These are phyloP conservation scores for Pythium aristosporum DNA, from an alignment of 352 stramenopile species.

Conservation along the genomic window DNA sequence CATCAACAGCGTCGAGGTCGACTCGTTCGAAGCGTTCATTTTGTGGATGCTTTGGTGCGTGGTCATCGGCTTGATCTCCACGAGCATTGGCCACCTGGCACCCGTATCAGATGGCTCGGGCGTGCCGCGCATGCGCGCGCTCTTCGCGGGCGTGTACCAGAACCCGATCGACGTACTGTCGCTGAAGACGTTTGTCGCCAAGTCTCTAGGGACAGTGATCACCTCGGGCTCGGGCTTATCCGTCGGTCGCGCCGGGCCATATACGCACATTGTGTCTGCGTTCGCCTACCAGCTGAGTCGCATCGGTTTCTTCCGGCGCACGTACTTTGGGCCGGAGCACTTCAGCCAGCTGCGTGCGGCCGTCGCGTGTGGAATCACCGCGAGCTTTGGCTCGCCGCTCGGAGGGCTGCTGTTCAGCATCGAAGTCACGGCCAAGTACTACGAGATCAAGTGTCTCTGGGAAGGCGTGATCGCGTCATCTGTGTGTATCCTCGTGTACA, in stretches of 20 bases:
- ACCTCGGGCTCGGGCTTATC: conserved; percentile 66
- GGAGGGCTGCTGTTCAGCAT: conserved; percentile 84
- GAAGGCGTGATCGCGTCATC: conserved; percentile 81
- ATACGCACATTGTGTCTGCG: conserved; percentile 75
- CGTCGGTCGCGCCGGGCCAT: conserved; percentile 64
- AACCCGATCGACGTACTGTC: conserved; percentile 67
- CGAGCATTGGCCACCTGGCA: conserved; percentile 60
- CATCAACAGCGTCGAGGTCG: conserved; percentile 52
- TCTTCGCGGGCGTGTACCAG: conserved; percentile 75
- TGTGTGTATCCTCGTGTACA: conserved; percentile 76
- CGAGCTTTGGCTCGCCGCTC: conserved; percentile 77
- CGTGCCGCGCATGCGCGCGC: conserved; percentile 69
- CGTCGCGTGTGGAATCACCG: conserved; percentile 75
- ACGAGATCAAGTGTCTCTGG: conserved; percentile 86
- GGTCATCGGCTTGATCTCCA: conserved; percentile 47
- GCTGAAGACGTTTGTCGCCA: conserved; percentile 61
- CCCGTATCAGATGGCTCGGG: conserved; percentile 71
- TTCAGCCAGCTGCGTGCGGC: conserved; percentile 66
- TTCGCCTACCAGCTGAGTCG: conserved; percentile 70
- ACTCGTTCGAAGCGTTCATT: conserved; percentile 62
- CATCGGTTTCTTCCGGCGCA: conserved; percentile 62
- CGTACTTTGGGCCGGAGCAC: conserved; percentile 68
- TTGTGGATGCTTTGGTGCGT: conserved; percentile 71
- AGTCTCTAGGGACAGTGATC: conserved; percentile 64
- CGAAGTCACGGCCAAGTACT: conserved; percentile 83